phyloP scores from a whole-genome alignment of 768 basidiomycete species.

The Lentinus tigrinus region DNA sequence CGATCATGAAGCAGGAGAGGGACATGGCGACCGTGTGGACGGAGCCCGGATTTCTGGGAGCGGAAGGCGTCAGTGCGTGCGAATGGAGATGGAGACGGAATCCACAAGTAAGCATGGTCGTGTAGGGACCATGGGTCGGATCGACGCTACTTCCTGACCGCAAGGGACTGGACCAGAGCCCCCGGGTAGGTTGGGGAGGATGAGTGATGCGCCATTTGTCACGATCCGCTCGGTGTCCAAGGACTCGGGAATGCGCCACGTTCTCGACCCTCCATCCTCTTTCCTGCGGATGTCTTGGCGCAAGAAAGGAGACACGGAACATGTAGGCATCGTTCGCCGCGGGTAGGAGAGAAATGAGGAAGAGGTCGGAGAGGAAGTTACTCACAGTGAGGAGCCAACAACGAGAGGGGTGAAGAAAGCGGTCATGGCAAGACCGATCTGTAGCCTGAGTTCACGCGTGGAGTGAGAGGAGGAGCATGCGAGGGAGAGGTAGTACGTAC shows the following conservation, averaged over 20 bases:
- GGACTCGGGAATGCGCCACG: too few relatives aligned
- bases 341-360: too few relatives aligned
- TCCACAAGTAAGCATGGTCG: not conserved
- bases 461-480: not conserved
- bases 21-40: conserved; percentile 28
- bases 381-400: conserved; percentile 31
- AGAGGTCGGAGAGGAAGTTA: not conserved
- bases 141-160: too few relatives aligned
- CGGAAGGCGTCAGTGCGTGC: not conserved
- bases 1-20: conserved; percentile 29
- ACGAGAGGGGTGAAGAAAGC: conserved; percentile 30
- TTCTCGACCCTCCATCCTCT: too few relatives aligned
- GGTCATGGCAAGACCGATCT: conserved; percentile 23
- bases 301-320: too few relatives aligned
- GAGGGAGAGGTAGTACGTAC: conserved; percentile 10
- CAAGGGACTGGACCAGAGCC: too few relatives aligned
- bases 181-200: too few relatives aligned
- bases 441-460: conserved; percentile 10
- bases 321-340: too few relatives aligned
- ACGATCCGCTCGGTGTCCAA: too few relatives aligned
- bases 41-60: conserved; percentile 26
- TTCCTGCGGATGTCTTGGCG: too few relatives aligned
- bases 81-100: not conserved
- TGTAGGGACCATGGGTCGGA: too few relatives aligned
- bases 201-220: too few relatives aligned